These are phyloP conservation scores for Botrytis paeoniae DNA, from an alignment of 2,329 filamentous ascomycete species.

Conservation along the genomic window DNA sequence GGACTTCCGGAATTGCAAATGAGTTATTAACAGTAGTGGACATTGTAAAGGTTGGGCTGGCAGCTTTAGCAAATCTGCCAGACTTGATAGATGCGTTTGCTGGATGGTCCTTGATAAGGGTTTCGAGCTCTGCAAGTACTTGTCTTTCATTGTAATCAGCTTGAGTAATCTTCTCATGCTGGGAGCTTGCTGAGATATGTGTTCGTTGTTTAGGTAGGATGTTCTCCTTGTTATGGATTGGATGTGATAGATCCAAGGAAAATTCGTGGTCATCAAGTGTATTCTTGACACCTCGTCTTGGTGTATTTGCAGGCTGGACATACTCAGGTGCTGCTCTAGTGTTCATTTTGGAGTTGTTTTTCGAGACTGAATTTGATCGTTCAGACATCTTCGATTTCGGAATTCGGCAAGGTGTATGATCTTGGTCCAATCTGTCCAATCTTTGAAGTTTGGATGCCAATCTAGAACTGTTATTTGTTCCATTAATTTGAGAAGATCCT, in stretches of 20 bases:
- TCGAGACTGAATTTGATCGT: conserved; percentile 5
- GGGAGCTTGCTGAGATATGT: neutral
- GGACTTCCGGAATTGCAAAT: conserved; percentile 9
- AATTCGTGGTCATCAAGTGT: neutral
- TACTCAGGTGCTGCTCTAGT: conserved; percentile 2
- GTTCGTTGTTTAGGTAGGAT: conserved; percentile 24
- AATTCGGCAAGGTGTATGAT: conserved; percentile 15
- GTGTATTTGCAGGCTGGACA: conserved; percentile 13
- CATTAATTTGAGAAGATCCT: conserved; percentile 32
- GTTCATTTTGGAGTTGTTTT: conserved; percentile 5
- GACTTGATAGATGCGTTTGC: conserved; percentile 1
- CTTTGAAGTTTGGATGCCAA: conserved; percentile 26
- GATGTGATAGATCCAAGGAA: conserved; percentile 1
- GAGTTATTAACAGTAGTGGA: conserved; percentile 9
- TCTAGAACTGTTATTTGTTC: conserved; percentile 8
- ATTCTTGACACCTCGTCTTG: conserved; percentile 17
- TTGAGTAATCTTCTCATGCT: conserved; percentile 1
- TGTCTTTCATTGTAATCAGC: conserved; percentile 15
- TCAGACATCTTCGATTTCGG: conserved; percentile 5
- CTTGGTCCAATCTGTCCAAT: conserved; percentile 27
- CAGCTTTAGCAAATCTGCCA: conserved; percentile 2
- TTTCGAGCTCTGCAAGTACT: conserved; percentile 11
- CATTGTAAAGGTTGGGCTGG: conserved; percentile 14
- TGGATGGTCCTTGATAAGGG: conserved; percentile 14
- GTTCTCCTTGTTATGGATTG: conserved; percentile 25